Evolutionary conservation across 495 filamentous ascomycete genomes (phyloP), one percentile per base, ranked within the genome.

Genomic region (Tricharina praecox): DNA sequence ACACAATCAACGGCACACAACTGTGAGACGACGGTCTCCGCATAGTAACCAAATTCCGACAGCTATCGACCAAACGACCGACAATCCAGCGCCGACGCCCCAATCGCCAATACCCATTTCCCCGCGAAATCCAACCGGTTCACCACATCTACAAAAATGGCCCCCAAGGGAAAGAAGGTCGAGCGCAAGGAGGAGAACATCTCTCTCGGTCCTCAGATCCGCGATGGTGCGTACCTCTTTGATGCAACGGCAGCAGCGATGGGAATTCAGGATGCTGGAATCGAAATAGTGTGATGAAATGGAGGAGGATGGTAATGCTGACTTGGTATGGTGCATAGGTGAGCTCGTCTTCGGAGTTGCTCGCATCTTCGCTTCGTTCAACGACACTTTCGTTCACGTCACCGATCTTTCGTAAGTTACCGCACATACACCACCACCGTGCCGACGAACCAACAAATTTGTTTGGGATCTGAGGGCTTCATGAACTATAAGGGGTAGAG

Each of bases 281-380:
- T n/a, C n/a, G n/a, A n/a, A n/a, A n/a, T n/a, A n/a, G n/a, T n/a
- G n/a, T n/a, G n/a, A n/a, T n/a, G n/a, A n/a, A n/a, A n/a, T 34
- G n/a, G 18, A 33, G 7, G 30, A 40, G 40, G 20, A 19, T 13
- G 13, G 7, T 32, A 32, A 32, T 32, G 7, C 28, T 32, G 7
- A 13, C 7, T 32, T 7, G 7, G 13, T 13, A 32, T 32, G 32
- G 32, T 24, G 3, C 23, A 49, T 57, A 84, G 86, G 87, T 67
- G 87, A 93, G 70, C 82, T 93, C 66, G 88, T 96, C 70, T 96
- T 96, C 69, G 90, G 92, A 63, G 86, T 94, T 71, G 90, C 88
- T 63, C 82, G 90, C 62, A 99, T 99, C 73, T 99, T 96, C 72
- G 90, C 90, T 58, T 90, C 82, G 53, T 94, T 96, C 82, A 96